Base-by-base conservation (phyloP, 331 rosid genomes). In the Erythrophleum ivorense region DNA sequence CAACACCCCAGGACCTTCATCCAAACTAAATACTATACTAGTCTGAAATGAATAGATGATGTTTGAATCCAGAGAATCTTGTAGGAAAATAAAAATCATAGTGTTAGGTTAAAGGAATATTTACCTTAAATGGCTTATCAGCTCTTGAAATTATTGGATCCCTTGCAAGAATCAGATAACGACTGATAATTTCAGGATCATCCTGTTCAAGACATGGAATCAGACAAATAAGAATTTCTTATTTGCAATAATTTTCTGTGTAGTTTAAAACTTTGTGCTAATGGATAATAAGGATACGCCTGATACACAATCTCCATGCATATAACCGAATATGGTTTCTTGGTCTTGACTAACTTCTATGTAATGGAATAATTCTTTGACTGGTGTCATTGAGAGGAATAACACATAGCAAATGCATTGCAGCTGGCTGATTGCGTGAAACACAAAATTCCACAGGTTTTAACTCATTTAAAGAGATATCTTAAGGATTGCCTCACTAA, bases 1-100 rank as follows among this genome's bases (percentile, higher is more conserved):
- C 84, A 90, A 83, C 29, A 90, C 82, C 66, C 94, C 91, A 6
- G 94, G 90, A 63, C 94, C 94, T 85, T 90, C 91, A 2, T 86
- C 83, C 76, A 90, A 83, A 14, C 89, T 88, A 83, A 88, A 88
- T 62, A 90, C 94, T 76, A 88, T 90, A 83, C 94, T 90, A 52
- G 94, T 90, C 94, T 90, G 87, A 84, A 85, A 86, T 66, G 9
- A 65, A 84, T n/a, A 62, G 79, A 77, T 3, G 2, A 18, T 9
- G 59, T 68, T 52, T 41, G 33, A 72, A 59, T 83, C 53, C 4
- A 24, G 76, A 75, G 40, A 46, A 78, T 63, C 63, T 70, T 38
- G 80, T 16, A 57, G 67, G 63, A 58, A 57, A 77, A 73, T 33
- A 72, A 18, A 82, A 9, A 71, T 52, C 62, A 41, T 1, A 57